Evolutionary conservation across 2,329 filamentous ascomycete species (phyloP).

Genomic region (Monosporascus sp.): DNA sequence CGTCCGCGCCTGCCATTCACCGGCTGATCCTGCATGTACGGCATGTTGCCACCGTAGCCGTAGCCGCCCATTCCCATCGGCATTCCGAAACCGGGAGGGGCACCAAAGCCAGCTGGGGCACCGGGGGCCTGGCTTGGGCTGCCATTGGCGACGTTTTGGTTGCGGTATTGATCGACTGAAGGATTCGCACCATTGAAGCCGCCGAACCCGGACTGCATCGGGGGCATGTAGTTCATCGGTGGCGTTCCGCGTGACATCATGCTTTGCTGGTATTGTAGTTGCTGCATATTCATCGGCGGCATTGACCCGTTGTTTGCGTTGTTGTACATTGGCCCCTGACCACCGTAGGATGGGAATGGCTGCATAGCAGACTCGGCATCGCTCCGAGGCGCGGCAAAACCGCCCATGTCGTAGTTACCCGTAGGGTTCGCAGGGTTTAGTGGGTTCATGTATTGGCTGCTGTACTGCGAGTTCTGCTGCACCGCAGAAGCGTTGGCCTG

Average conservation of each 20-base stretch:
- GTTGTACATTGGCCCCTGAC: conserved; percentile 49
- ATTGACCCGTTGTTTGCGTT: conserved; percentile 40
- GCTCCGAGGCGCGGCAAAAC: conserved; percentile 45
- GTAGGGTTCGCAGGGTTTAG: conserved; percentile 35
- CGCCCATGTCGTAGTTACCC: conserved; percentile 43
- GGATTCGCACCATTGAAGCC: conserved; percentile 44
- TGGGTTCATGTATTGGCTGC: conserved; percentile 49
- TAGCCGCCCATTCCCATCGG: conserved; percentile 26
- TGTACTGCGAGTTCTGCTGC: conserved; percentile 33
- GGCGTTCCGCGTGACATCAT: conserved; percentile 49
- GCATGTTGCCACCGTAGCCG: conserved; percentile 40
- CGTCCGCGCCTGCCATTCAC: conserved; percentile 53
- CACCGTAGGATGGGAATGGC: conserved; percentile 45
- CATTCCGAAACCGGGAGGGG: conserved; percentile 27
- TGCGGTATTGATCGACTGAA: conserved; percentile 51
- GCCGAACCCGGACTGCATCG: conserved; percentile 51
- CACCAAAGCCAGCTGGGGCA: conserved; percentile 23
- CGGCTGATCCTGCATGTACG: conserved; percentile 52
- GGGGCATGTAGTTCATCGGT: conserved; percentile 51
- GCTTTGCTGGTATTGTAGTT: conserved; percentile 54
- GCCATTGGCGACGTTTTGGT: conserved; percentile 44
- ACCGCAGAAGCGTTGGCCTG: conserved; percentile 25
- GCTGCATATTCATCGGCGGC: conserved; percentile 44
- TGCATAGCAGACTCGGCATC: conserved; percentile 47
- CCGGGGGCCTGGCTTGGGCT: conserved; percentile 44